phyloP scores from a whole-genome alignment of 2,329 filamentous ascomycete genomes.

The Arthrobotrys pseudoclavata region DNA sequence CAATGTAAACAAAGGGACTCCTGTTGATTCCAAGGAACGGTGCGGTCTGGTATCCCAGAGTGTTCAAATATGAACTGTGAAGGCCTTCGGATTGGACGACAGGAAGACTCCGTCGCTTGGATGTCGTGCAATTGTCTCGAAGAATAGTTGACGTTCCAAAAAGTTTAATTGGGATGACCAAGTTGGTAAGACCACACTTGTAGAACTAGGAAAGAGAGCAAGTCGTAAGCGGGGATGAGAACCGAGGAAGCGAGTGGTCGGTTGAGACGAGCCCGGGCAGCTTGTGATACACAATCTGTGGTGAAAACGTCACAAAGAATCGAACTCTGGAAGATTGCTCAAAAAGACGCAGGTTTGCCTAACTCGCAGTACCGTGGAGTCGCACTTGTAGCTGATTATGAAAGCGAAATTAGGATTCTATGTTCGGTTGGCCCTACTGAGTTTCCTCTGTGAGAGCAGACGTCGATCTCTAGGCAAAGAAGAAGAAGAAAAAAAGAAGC shows the following conservation, averaged over 20 bases:
- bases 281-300: constrained; percentile 58
- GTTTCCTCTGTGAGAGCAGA: constrained; percentile 50
- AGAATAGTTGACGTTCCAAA: constrained; percentile 42
- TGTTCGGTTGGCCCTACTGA: constrained; percentile 35
- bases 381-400: constrained; percentile 37
- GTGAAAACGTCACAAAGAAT: constrained; percentile 48
- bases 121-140: constrained; percentile 19
- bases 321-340: constrained; percentile 39
- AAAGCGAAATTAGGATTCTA: constrained; percentile 54
- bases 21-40: not conserved
- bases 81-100: constrained; percentile 2
- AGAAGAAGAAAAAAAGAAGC: constrained; percentile 10
- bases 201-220: constrained; percentile 42
- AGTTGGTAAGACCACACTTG: constrained; percentile 60
- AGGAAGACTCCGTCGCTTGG: constrained; percentile 11
- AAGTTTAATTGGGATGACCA: constrained; percentile 57
- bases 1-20: constrained; percentile 26
- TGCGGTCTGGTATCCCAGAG: constrained; percentile 6
- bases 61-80: constrained; percentile 11
- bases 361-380: constrained; percentile 32
- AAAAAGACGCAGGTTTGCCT: constrained; percentile 40
- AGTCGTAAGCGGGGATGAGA: constrained; percentile 35
- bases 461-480: constrained; percentile 7
- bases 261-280: constrained; percentile 47
- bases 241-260: constrained; percentile 60